Percentiles rank a stretch among this genome's conserved stretches.
Evolutionary conservation across 139 green algal genomes (phyloP).

Genomic region (Auxenochlorella protothecoides): DNA sequence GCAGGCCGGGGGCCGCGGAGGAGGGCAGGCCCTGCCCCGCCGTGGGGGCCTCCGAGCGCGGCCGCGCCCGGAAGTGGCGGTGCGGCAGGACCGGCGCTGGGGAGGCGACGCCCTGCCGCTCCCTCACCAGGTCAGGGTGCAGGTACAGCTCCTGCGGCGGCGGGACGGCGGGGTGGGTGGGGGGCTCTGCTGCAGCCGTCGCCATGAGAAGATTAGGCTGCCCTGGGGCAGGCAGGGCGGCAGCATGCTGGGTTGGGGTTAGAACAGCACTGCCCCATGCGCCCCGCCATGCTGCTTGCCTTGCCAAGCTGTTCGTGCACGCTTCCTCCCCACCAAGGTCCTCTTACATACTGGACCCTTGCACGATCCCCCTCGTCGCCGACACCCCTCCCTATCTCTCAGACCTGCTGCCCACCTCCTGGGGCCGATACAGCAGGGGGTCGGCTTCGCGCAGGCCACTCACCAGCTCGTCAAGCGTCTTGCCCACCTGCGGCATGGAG

Average conservation of each 20-base stretch:
- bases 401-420: constrained; percentile 5
- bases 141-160: constrained; percentile 20
- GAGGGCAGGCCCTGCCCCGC: no score
- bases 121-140: constrained; percentile 8
- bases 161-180: background rate
- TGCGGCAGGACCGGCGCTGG: background rate
- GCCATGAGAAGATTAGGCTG: no score
- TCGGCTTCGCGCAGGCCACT: constrained; percentile 1
- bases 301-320: no score
- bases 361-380: no score
- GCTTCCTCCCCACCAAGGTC: no score
- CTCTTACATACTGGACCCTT: no score
- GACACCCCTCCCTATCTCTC: no score
- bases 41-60: background rate
- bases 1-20: background rate
- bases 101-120: background rate
- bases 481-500: background rate
- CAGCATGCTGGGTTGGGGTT: no score
- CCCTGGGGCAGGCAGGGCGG: no score
- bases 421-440: constrained; percentile 11
- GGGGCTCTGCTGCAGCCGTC: no score
- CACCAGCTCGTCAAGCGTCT: constrained; percentile 5
- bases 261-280: no score
- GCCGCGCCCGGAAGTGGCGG: constrained; percentile 12
- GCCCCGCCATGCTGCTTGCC: no score